Evolutionary conservation across 176 grass and related monocot genomes (phyloP), one percentile per base, ranked within the genome.

Genomic region (Neostapfia colusana): DNA sequence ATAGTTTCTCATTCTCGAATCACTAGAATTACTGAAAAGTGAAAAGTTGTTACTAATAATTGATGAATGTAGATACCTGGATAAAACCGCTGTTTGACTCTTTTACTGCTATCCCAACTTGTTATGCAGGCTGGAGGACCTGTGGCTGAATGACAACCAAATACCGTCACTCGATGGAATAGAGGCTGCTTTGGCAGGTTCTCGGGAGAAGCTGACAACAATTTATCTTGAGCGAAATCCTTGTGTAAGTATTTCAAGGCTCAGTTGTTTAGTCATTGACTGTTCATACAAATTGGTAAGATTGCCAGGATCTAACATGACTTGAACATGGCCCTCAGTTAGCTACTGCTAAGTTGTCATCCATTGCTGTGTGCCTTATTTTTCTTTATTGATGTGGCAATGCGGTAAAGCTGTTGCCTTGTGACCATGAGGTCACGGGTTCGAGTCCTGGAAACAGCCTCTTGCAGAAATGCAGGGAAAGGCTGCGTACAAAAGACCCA

Each of bases 121-220:
- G 55, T 14, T 44, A 50, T 80, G 21, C 62, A 99, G 95, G 66
- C 72, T 99, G 79, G 95, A 95, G 69, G 95, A 99, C 84, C 76
- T 99, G 73, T 99, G 95, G 92, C 86, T 95, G 68, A 99, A 99
- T 83, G 92, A 99, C 23, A 95, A 99, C 81, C 91, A 99, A 83
- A 99, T 99, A 95, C 87, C 85, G 72, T 90, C 89, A 48, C 80
- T 99, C 44, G 85, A 90, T 67, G 89, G 87, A 20, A 67, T 92
- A 78, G 92, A 90, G 54, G 21, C 69, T 79, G 82, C 84, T 81
- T 74, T 95, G 42, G 80, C 74, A 81, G 83, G 92, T 75, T 95
- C 87, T 38, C 85, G 74, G 78, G 82, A 95, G 73, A 89, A 72
- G 25, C 70, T 99, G 15, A 89, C 85, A 25, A 99, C 92, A 38